These are phyloP conservation scores for Acrodontium crateriforme DNA, from an alignment of 2,329 filamentous ascomycete species.

Conservation along the genomic window DNA sequence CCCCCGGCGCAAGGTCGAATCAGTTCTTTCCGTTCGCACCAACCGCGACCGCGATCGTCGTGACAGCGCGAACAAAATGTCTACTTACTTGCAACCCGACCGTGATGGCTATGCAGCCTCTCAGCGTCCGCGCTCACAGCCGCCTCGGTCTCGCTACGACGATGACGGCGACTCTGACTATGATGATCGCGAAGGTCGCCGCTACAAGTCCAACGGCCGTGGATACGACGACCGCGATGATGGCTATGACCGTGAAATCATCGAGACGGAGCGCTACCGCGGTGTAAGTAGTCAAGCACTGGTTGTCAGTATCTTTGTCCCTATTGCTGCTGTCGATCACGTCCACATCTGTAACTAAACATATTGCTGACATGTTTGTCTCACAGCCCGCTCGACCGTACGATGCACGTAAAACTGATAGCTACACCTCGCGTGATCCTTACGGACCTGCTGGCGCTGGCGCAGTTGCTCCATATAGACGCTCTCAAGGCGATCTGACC, in stretches of 20 bases:
- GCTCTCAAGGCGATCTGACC: constrained; percentile 12
- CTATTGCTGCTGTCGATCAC: not conserved
- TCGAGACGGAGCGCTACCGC: constrained; percentile 19
- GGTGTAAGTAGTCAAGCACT: constrained; percentile 22
- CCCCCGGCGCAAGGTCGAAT: constrained; percentile 14
- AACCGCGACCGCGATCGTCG: constrained; percentile 1
- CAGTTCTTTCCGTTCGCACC: constrained; percentile 8
- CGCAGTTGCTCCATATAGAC: constrained; percentile 15
- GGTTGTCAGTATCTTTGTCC: constrained; percentile 11
- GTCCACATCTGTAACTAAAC: constrained; percentile 1
- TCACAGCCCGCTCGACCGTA: constrained; percentile 13
- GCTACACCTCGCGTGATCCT: constrained; percentile 7
- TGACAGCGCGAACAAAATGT: constrained; percentile 1
- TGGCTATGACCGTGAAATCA: constrained; percentile 16
- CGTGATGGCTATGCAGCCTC: constrained; percentile 5
- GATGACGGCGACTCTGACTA: constrained; percentile 20
- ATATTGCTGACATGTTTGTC: constrained; percentile 8
- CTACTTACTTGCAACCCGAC: constrained; percentile 3
- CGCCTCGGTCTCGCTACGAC: constrained; percentile 15
- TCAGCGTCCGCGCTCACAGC: constrained; percentile 15
- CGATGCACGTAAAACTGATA: constrained; percentile 9
- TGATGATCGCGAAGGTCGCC: constrained; percentile 15
- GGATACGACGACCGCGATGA: constrained; percentile 15
- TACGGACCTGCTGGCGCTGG: constrained; percentile 12
- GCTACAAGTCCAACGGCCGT: constrained; percentile 9